A percentile compares a stretch with the other conserved stretches of the same genome.
phyloP scores from a whole-genome alignment of 495 filamentous ascomycete species.

The Annulohypoxylon moriforme region DNA sequence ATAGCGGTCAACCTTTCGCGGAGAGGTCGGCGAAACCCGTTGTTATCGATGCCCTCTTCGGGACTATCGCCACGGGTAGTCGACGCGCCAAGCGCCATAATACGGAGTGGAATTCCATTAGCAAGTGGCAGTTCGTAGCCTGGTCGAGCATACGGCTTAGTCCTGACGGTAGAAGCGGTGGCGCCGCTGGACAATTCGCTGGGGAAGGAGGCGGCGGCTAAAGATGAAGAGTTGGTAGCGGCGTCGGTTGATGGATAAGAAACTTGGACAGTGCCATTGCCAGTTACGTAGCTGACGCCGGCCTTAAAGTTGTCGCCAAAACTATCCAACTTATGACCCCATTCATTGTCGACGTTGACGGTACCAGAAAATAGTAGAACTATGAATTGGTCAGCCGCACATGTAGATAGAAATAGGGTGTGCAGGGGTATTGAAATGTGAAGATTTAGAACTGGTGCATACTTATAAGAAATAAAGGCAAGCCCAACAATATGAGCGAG shows the following conservation, averaged over 20 bases:
- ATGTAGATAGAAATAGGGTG: not conserved
- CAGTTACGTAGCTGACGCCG: conserved; percentile 49
- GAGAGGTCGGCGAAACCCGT: conserved; percentile 50
- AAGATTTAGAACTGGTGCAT: not conserved
- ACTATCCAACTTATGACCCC: conserved; percentile 45
- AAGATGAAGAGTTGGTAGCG: conserved; percentile 28
- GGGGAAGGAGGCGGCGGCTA: conserved; percentile 16
- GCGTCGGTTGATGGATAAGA: conserved; percentile 36
- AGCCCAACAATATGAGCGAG: conserved; percentile 45
- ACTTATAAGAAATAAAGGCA: conserved; percentile 48
- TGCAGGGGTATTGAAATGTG: not conserved
- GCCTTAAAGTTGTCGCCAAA: conserved; percentile 47
- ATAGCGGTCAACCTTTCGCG: conserved; percentile 43
- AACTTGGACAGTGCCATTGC: conserved; percentile 45
- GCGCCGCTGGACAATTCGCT: conserved; percentile 33
- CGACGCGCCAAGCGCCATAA: conserved; percentile 52
- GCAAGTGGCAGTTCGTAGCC: conserved; percentile 49
- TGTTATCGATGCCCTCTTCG: conserved; percentile 48
- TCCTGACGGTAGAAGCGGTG: conserved; percentile 35
- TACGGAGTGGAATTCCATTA: conserved; percentile 48
- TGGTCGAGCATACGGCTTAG: conserved; percentile 45
- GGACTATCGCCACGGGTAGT: conserved; percentile 51
- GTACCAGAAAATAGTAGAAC: conserved; percentile 46
- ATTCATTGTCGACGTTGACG: conserved; percentile 47
- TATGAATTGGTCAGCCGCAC: conserved; percentile 32